Conservation (phyloP, 768 basidiomycete species). For the Lepiota venenata region DNA sequence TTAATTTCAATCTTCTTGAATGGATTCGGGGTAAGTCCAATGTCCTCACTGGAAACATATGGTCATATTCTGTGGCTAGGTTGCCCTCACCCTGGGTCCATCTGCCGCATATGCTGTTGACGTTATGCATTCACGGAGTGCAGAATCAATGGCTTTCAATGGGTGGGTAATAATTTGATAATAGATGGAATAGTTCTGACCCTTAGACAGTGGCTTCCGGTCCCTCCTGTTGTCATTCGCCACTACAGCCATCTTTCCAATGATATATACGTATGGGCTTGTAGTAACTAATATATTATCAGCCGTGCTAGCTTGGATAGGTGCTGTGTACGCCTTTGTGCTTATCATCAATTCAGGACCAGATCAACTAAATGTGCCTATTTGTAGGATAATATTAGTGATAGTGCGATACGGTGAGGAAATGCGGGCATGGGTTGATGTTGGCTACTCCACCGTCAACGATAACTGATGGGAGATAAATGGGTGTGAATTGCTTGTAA, state of each 20-base stretch:
- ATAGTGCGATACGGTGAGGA: conserved; percentile 40
- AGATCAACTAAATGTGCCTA: conserved; percentile 9
- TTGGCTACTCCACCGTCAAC: too few species aligned
- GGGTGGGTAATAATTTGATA: conserved; percentile 32
- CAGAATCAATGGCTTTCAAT: conserved; percentile 56
- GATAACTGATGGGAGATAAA: too few species aligned
- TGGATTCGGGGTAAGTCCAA: conserved; percentile 54
- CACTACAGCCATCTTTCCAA: conserved; percentile 46
- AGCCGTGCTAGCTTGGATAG: conserved; percentile 44
- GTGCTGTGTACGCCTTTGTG: conserved; percentile 43
- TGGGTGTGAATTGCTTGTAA: too few species aligned
- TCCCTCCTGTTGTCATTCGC: conserved; percentile 37
- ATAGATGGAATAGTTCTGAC: not conserved
- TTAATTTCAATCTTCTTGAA: conserved; percentile 59
- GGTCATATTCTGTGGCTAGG: conserved; percentile 27
- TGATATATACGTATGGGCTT: conserved; percentile 51
- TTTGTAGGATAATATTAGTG: conserved; percentile 31
- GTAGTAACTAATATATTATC: conserved; percentile 41
- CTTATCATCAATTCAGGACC: not conserved
- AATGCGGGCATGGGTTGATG: conserved; percentile 54
- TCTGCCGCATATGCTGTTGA: conserved; percentile 57
- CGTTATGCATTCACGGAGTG: conserved; percentile 56
- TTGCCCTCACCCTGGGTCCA: conserved; percentile 54
- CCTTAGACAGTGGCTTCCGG: conserved; percentile 40
- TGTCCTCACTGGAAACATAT: not conserved